Evolutionary conservation across 768 basidiomycete species (phyloP).

Genomic region (Thelephora ganbajun): DNA sequence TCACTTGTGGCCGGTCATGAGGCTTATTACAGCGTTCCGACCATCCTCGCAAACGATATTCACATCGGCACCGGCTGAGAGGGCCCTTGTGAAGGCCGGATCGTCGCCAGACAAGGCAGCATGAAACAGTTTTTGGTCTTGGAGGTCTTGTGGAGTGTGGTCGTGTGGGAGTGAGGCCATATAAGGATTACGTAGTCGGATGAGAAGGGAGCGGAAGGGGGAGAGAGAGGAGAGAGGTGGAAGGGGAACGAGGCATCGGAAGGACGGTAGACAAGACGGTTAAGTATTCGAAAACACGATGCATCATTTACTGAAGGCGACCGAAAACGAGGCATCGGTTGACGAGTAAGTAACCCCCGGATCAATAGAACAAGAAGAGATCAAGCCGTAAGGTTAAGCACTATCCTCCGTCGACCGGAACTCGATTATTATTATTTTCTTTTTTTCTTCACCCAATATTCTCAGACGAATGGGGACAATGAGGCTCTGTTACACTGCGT

Average conservation of each 20-base stretch:
- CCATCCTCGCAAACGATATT: constrained; percentile 50
- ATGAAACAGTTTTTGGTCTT: constrained; percentile 8
- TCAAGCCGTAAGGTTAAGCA: no score
- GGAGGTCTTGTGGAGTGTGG: background rate
- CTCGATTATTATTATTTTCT: no score
- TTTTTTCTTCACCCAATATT: no score
- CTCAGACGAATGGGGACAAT: no score
- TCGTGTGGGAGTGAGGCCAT: constrained; percentile 2
- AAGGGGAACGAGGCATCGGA: constrained; percentile 5
- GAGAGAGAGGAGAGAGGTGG: background rate
- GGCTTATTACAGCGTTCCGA: constrained; percentile 51
- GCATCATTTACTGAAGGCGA: constrained; percentile 1
- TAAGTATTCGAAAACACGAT: constrained; percentile 2
- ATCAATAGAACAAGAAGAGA: no score
- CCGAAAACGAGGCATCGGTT: background rate
- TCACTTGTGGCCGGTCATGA: constrained; percentile 60
- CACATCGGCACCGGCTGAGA: constrained; percentile 50
- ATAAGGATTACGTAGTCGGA: background rate
- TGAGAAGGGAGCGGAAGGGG: constrained; percentile 3
- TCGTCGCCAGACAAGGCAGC: constrained; percentile 47
- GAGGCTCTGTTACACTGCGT: no score
- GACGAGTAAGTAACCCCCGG: no score
- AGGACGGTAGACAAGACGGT: constrained; percentile 5
- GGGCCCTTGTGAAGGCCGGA: constrained; percentile 34
- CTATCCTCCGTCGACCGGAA: no score